Base-by-base conservation (phyloP, 2,329 filamentous ascomycete species). In the Aurifilum marmelostoma region DNA sequence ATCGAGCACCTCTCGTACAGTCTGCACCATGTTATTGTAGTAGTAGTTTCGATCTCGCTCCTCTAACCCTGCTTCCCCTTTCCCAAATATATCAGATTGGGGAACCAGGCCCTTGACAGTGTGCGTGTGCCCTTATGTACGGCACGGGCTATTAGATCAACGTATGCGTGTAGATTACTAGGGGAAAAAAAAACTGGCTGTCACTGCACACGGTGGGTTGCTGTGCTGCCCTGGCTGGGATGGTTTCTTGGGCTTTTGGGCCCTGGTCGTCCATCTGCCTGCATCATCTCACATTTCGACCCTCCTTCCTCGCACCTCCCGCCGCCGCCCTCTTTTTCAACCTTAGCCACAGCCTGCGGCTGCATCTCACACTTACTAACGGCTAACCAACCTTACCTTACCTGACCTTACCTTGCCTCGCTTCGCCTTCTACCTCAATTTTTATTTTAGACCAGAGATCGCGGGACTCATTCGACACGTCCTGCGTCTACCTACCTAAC, bases 401-500 rank as follows among this genome's bases (percentile, higher is more conserved):
- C 43, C 43, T 37, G n/a, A 11, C 56, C 56, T 34, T 14, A 18
- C 27, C 54, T 34, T 14, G 21, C 50, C 50, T 34, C 24, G 21
- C 54, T 16, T n/a, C 18, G 32, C 56, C 56, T 37, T 47, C n/a
- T 37, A 59, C 29, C 56, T 59, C 16, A 12, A 37, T 9, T n/a
- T 41, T 50, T 63, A 29, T 50, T 63, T 47, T 59, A 18, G 32
- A 8, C 29, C 32, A 59, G 32, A 56, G 32, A 59, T 52, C 27
- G 52, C 29, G 41, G 41, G 29, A 50, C 43, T 47, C 39, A 18
- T 14, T 34, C 41, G 43, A 32, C 52, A 29, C 59, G 59, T 62
- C 63, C 63, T 59, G 34, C 34, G 8, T 58, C 24, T 39, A 16
- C 54, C 63, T 70, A 63, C 54, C 63, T 70, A 63, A 63, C 66